Percentiles rank a stretch among this genome's conserved stretches.
These are phyloP conservation scores for Talaromyces proteolyticus DNA, from an alignment of 495 filamentous ascomycete species.

Conservation along the genomic window DNA sequence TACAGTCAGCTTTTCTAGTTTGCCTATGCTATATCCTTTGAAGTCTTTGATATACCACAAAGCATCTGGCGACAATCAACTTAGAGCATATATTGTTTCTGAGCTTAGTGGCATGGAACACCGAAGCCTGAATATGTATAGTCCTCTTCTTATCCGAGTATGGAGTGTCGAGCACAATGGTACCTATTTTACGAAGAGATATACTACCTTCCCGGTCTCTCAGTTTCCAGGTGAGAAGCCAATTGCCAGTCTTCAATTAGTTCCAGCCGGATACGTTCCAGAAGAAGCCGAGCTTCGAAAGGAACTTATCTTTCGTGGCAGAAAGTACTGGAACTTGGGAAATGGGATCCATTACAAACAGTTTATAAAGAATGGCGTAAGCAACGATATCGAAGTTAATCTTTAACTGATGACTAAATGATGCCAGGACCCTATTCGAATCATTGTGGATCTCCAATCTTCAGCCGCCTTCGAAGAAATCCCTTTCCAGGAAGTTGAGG, in stretches of 20 bases:
- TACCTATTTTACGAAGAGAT: not conserved
- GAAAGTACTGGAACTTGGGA: not conserved
- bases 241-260: not conserved
- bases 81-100: not conserved
- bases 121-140: not conserved
- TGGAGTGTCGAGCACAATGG: not conserved
- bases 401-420: not conserved
- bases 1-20: not conserved
- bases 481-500: not conserved
- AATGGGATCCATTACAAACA: not conserved
- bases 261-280: not conserved
- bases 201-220: not conserved
- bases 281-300: not conserved
- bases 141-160: not conserved
- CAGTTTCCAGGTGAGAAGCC: not conserved
- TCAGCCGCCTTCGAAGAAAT: not conserved
- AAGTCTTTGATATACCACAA: not conserved
- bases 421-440: not conserved
- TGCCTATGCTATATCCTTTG: not conserved
- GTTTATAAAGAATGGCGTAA: not conserved
- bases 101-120: not conserved
- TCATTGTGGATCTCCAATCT: not conserved
- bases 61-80: not conserved
- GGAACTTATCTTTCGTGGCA: not conserved
- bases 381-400: too few relatives aligned